phyloP scores from a whole-genome alignment of 345 rosid genomes.

The Pistacia atlantica region DNA sequence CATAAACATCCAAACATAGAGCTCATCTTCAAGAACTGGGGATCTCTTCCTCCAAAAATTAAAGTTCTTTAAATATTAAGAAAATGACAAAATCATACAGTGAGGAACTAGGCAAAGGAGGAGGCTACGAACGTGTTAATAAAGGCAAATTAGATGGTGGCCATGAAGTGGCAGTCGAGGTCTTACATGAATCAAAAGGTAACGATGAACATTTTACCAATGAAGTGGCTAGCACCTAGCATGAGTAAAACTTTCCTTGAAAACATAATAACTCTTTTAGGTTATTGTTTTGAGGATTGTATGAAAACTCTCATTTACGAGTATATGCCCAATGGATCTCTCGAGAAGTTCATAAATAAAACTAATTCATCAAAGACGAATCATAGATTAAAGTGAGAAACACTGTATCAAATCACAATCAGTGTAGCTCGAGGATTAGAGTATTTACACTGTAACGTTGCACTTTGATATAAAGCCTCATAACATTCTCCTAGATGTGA shows the following conservation, averaged over 20 bases:
- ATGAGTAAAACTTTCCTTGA: too few relatives aligned
- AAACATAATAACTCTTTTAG: too few relatives aligned
- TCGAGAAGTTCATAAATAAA: not conserved
- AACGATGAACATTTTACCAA: too few relatives aligned
- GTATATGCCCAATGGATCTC: not conserved
- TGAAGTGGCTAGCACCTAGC: too few relatives aligned
- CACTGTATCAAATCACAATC: not conserved
- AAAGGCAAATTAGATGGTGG: too few relatives aligned
- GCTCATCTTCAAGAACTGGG: not conserved
- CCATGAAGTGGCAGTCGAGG: too few relatives aligned
- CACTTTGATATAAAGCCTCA: constrained; percentile 5
- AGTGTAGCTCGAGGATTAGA: constrained; percentile 12
- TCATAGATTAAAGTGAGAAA: not conserved
- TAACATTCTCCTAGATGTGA: not conserved
- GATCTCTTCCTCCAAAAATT: too few relatives aligned
- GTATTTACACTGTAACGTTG: not conserved
- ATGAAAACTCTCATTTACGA: too few relatives aligned
- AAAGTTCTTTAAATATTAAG: too few relatives aligned
- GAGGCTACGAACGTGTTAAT: not conserved
- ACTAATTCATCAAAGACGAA: not conserved
- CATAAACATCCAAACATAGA: not conserved
- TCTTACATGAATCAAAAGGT: too few relatives aligned
- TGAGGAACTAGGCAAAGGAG: not conserved
- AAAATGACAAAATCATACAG: not conserved
- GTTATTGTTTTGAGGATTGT: too few relatives aligned